A percentile compares a stretch with the other conserved stretches of the same genome.
Conservation (phyloP, 208 protist species). For the Leishmania arabica region DNA sequence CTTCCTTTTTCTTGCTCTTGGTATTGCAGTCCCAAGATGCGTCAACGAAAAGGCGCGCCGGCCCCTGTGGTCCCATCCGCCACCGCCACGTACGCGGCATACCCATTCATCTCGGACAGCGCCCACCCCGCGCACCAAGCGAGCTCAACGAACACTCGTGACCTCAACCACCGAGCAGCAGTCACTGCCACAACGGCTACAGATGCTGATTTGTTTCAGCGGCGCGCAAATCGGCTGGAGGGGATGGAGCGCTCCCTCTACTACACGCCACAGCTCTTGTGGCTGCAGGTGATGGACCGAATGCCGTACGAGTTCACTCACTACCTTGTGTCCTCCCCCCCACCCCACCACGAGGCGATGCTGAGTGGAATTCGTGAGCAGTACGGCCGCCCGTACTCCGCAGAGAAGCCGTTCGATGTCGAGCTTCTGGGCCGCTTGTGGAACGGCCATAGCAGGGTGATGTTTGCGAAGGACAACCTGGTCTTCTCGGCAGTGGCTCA, state of each 20-base stretch:
- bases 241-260: slow-evolving; percentile 22
- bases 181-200: background rate
- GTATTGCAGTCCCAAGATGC: slow-evolving; percentile 1
- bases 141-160: background rate
- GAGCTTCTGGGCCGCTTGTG: slow-evolving; percentile 53
- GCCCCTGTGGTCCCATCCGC: background rate
- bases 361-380: slow-evolving; percentile 28
- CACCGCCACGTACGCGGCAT: background rate
- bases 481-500: slow-evolving; percentile 22
- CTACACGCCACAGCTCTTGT: slow-evolving; percentile 29
- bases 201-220: background rate
- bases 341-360: slow-evolving; percentile 25
- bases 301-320: slow-evolving; percentile 29
- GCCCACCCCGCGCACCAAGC: background rate
- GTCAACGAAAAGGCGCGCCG: slow-evolving; percentile 4
- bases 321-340: slow-evolving; percentile 26
- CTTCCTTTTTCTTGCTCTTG: background rate
- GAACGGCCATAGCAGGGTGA: slow-evolving; percentile 42
- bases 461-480: slow-evolving; percentile 19
- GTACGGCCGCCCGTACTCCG: slow-evolving; percentile 35
- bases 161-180: background rate
- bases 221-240: slow-evolving; percentile 22
- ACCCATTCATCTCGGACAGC: background rate
- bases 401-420: slow-evolving; percentile 27
- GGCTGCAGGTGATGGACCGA: slow-evolving; percentile 34